A percentile compares a stretch with the other conserved stretches of the same genome.
Conservation (phyloP, 2,329 filamentous ascomycete species). For the Ophiostoma himal-ulmi region DNA sequence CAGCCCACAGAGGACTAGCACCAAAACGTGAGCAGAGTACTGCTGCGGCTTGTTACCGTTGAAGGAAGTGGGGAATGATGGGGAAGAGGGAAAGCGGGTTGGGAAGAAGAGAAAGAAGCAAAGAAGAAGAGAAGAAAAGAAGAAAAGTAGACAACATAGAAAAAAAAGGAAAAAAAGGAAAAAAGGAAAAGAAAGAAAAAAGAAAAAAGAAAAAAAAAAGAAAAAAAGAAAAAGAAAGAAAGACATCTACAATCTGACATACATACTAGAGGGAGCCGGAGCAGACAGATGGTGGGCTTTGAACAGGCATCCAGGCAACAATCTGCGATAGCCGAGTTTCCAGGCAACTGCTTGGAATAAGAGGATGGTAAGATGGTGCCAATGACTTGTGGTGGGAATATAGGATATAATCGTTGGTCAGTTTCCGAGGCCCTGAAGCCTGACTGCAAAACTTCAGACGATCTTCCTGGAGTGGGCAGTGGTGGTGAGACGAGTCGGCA, state of each 20-base stretch:
- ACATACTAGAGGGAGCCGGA: conserved; percentile 18
- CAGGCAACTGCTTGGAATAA: conserved; percentile 10
- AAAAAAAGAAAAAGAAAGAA: background rate
- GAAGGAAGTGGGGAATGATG: background rate
- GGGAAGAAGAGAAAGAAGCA: background rate
- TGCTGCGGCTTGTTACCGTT: background rate
- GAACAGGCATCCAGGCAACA: conserved; percentile 16
- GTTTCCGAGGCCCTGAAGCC: conserved; percentile 1
- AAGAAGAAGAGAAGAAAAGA: background rate
- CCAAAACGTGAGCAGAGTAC: conserved; percentile 14
- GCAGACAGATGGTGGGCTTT: conserved; percentile 1
- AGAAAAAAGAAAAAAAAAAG: background rate
- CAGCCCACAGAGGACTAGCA: conserved; percentile 17
- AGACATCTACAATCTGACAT: conserved; percentile 16
- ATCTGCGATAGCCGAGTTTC: conserved; percentile 5
- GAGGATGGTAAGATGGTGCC: background rate
- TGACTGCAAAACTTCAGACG: background rate
- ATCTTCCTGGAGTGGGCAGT: background rate
- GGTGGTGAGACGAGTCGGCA: background rate
- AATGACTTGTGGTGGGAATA: background rate
- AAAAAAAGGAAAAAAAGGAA: background rate
- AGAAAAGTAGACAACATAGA: background rate
- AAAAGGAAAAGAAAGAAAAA: background rate
- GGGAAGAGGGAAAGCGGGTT: conserved; percentile 2
- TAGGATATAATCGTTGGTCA: background rate